Evolutionary conservation across 805 yeast genomes (phyloP).

Genomic region (Schwanniomyces vanrijiae): DNA sequence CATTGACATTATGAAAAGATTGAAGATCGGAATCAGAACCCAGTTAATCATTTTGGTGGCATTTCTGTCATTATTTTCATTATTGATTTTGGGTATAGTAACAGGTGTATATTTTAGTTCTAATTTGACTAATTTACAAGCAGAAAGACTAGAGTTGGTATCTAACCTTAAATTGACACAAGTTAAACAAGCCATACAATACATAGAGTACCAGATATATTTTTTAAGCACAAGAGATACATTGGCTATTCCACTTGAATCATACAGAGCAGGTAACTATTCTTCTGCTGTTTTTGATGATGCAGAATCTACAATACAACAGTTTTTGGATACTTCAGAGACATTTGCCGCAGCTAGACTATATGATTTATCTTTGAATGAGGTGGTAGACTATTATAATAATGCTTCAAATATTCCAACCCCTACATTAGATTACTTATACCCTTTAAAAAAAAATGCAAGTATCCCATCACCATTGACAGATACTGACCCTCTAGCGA

Average conservation of each 20-base stretch:
- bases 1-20: constrained; percentile 25
- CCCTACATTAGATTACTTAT: constrained; percentile 36
- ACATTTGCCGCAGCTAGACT: constrained; percentile 62
- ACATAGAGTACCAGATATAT: constrained; percentile 64
- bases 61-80: constrained; percentile 65
- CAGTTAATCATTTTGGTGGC: constrained; percentile 74
- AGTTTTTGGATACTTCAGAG: constrained; percentile 63
- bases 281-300: constrained; percentile 43
- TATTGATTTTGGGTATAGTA: constrained; percentile 71
- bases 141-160: constrained; percentile 71
- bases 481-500: not conserved
- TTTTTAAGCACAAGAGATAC: constrained; percentile 64
- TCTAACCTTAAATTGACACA: constrained; percentile 83
- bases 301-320: constrained; percentile 50
- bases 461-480: constrained; percentile 23
- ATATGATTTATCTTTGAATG: constrained; percentile 58
- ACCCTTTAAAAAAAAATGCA: constrained; percentile 50
- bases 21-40: constrained; percentile 67
- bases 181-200: constrained; percentile 63
- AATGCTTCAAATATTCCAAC: constrained; percentile 23
- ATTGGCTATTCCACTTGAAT: constrained; percentile 58
- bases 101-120: constrained; percentile 70
- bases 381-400: constrained; percentile 42
- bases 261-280: constrained; percentile 71
- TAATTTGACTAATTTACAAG: constrained; percentile 60